Evolutionary conservation across 108 stramenopile genomes (phyloP), one percentile per base, ranked within the genome.

Genomic region (Poteriospumella lacustris): DNA sequence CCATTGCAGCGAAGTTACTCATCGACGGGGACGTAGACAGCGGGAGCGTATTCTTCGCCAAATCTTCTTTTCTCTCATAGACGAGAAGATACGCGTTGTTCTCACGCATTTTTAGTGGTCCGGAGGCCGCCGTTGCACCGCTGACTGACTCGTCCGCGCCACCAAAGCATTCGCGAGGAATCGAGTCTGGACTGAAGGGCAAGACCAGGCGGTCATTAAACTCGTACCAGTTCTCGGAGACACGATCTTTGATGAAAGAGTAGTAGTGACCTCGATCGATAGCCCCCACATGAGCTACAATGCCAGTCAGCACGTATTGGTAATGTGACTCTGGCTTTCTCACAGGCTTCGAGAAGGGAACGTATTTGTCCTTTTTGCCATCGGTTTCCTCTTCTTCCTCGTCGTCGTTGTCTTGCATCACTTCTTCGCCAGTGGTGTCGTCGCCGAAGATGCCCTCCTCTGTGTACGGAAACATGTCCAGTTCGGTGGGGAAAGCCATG

Each of bases 1-100:
- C 38, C 40, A 19, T 15, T 19, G 19, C 40, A 40, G 19, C 28
- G 24, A 15, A 36, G 24, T 36, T 36, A 19, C 40, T 68, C 19
- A 68, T 40, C 38, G 19, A 68, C 19, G 64, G 39, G 19, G 24
- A 68, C 19, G 12, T 39, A 36, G 15, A 68, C 19, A 19, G 28
- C 19, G 19, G 34, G 64, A 39, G 19, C 15, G 36, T 68, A 19
- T 68, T 19, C 19, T 68, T 12, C 12, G 44, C 67, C 33, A 43
- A 36, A 44, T 64, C 29, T 19, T 78, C 69, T 31, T n/a, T 59
- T n/a, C 79, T 15, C 42, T 81, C 80, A 59, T 81, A 81, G 58
- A 81, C 44, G 33, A 77, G 59, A n/a, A 81, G 39, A 2, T 81
- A 81, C 15, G 80, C 80, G 36, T 81, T 81, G 42, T 33, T 68